Base-by-base conservation (phyloP, 73 alveolate genomes). In the Urostyla sp. region DNA sequence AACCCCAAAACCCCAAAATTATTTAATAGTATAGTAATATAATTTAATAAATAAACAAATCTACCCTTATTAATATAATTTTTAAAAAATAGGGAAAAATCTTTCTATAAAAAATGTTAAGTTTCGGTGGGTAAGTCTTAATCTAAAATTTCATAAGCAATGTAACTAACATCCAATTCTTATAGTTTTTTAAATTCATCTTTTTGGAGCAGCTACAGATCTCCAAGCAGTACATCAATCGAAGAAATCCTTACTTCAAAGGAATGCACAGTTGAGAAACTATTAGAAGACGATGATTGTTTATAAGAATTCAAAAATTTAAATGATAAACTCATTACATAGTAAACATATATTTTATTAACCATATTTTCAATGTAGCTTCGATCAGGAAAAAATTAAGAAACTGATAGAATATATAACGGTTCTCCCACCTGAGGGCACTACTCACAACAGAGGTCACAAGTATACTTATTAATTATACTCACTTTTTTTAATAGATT, bases 281-380 rank as follows among this genome's bases (percentile, higher is more conserved):
- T 85, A 60, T 75, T 85, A 4, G 93, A 85, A 32, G 93, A 85
- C 57, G 88, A 57, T 35, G 93, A 85, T 56, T 36, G 85, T 58
- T 57, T 85, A 55, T 86, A 85, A 81, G 93, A 85, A 63, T 76
- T 56, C 81, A 85, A 85, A 50, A 85, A 75, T 44, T 46, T 81
- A 20, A 85, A 85, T 45, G 85, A 76, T 49, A 85, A 61, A 56
- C 89, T 85, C 46, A 66, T 85, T 66, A 60, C 46, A 34, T 85
- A 75, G 80, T 75, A 75, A 27, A 56, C n/a, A 4, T n/a, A 13
- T 21, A 34, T 6, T 6, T 27, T 55, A 5, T 11, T 46, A 4
- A 66, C 77, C 5, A 54, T 20, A 6, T 44, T 8, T 66, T 15
- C 21, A 7, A 20, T 36, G n/a, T 38, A 75, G 87, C 61, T 59